These are phyloP conservation scores for Iris pallida DNA, from an alignment of 116 monocot species.

Conservation along the genomic window DNA sequence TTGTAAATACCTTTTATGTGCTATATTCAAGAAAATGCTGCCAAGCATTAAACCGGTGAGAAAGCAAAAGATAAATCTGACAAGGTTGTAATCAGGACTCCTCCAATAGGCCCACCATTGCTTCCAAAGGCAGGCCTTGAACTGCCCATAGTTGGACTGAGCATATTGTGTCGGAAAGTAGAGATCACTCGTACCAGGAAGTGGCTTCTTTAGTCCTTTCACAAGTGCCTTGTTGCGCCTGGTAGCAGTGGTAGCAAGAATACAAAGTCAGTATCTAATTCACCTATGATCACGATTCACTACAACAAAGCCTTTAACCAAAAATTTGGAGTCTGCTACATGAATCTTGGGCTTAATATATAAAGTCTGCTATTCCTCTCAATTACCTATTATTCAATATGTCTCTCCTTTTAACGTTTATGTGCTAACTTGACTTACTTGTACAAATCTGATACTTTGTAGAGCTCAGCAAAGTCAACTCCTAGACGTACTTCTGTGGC, in stretches of 20 bases:
- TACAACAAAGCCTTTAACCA: neutral
- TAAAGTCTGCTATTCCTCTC: too few relatives aligned
- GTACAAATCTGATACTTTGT: slow-evolving; percentile 34
- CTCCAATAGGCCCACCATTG: slow-evolving; percentile 53
- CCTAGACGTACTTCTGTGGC: slow-evolving; percentile 37
- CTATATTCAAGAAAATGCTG: slow-evolving; percentile 49
- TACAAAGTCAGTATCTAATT: neutral
- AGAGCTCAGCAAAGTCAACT: slow-evolving; percentile 49
- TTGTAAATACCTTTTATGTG: slow-evolving; percentile 26
- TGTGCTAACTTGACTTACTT: slow-evolving; percentile 23
- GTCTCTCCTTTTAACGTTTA: neutral
- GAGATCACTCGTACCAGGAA: slow-evolving; percentile 19
- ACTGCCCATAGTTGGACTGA: slow-evolving; percentile 24
- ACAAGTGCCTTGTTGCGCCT: slow-evolving; percentile 27
- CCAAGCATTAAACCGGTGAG: slow-evolving; percentile 40
- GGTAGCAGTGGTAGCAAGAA: neutral
- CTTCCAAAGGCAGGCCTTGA: slow-evolving; percentile 53
- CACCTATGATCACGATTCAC: neutral
- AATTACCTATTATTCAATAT: too few relatives aligned
- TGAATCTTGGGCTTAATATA: neutral
- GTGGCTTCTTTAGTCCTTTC: slow-evolving; percentile 21
- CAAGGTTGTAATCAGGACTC: slow-evolving; percentile 51
- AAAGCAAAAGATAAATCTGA: slow-evolving; percentile 35
- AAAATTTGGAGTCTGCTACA: neutral
- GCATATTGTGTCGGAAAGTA: slow-evolving; percentile 32